Base-by-base conservation (phyloP, 1,139 yeast species). In the Saccharomyces hybrid region DNA sequence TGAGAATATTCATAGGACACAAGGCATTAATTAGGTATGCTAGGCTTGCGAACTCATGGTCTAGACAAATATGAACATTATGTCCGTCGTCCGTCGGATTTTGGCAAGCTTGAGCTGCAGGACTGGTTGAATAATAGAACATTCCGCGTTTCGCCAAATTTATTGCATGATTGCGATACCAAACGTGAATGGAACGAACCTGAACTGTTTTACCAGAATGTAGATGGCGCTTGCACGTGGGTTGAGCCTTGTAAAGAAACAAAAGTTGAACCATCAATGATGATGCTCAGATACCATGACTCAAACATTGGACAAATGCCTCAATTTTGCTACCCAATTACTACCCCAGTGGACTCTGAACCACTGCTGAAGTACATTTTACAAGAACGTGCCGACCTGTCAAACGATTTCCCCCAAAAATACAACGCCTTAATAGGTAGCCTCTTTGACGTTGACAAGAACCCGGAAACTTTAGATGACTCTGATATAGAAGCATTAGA, bases 391-490 rank as follows among this genome's bases (percentile, higher is more conserved):
- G 25, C 44, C 11, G 25, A 38, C 11, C 5, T 38, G 44, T 38
- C 44, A 9, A 38, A 19, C 7, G 13, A 16, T 38, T 38, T 38
- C 25, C 44, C 44, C 13, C 44, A 38, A 1, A 38, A 16, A 9
- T 38, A 38, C 13, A 38, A 16, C 44, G 6, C 25, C 44, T 13
- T 38, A 9, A 9, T 38, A 8, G 11, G 25, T 16, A 16, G 44
- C 13, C 25, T 38, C 26, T 38, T 38, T 38, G 44, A 38, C 7
- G 44, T 38, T 13, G 51, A n/a, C 16, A 51, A 49, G 14, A 55
- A 60, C 31, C 54, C 58, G 2, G 60, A 58, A 25, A 57, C 59
- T 3, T 48, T 60, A 38, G 59, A 60, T 47, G 65, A 62, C 51
- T 54, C 61, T 2, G 62, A 60, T 54, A 49, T 62, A 23, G 64